Evolutionary conservation across 2,329 filamentous ascomycete genomes (phyloP).

Genomic region (Venturia pyrina): DNA sequence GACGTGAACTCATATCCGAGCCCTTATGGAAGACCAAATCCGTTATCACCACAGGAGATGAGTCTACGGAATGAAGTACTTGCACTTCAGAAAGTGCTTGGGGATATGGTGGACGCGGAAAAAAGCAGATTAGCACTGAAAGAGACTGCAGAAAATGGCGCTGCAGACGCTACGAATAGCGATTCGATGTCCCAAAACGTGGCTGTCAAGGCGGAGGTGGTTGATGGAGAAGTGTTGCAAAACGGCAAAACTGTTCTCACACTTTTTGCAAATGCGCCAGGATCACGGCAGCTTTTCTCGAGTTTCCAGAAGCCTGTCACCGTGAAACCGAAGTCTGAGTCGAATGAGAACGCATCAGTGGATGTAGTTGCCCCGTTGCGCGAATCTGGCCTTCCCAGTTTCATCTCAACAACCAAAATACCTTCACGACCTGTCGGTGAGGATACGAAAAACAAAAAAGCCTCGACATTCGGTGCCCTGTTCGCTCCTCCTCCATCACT

Average conservation of each 20-base stretch:
- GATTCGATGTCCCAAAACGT: neutral
- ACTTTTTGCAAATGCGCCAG: constrained; percentile 63
- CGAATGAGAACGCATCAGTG: constrained; percentile 29
- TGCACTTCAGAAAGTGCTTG: constrained; percentile 11
- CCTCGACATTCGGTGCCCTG: constrained; percentile 59
- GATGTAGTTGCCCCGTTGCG: constrained; percentile 42
- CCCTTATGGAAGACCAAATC: constrained; percentile 4
- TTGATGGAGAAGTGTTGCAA: constrained; percentile 21
- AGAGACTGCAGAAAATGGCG: neutral
- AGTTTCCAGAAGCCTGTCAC: constrained; percentile 56
- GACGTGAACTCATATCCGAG: neutral
- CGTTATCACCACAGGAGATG: constrained; percentile 8
- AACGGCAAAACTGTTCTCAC: constrained; percentile 57
- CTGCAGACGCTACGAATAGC: constrained; percentile 3
- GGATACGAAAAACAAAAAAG: constrained; percentile 40
- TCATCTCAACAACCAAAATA: constrained; percentile 60
- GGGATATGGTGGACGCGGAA: constrained; percentile 8
- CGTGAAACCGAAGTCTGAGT: constrained; percentile 21
- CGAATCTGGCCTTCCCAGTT: constrained; percentile 61
- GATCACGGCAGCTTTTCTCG: constrained; percentile 72
- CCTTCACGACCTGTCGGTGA: constrained; percentile 38
- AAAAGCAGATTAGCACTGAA: neutral
- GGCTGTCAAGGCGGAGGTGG: constrained; percentile 3
- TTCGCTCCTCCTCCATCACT: constrained; percentile 60
- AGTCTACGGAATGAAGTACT: neutral